Evolutionary conservation across 2,329 filamentous ascomycete genomes (phyloP).

Genomic region (Cercospora sp.): DNA sequence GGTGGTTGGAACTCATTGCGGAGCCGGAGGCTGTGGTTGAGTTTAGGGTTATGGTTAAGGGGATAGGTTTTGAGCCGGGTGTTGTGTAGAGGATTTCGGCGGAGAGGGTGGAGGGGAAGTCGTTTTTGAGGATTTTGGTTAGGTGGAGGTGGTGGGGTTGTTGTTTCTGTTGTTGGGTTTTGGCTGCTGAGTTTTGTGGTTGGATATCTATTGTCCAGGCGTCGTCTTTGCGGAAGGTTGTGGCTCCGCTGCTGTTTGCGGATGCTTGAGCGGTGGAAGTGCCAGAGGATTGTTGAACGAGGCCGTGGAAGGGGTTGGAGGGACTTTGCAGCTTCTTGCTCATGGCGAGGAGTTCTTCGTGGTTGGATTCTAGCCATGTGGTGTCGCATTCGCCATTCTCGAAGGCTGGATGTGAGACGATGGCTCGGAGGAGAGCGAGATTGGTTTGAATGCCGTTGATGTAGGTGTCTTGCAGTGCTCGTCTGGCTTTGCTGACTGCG

Average conservation of each 20-base stretch:
- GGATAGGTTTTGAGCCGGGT: slow-evolving; percentile 36
- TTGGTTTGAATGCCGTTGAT: slow-evolving; percentile 62
- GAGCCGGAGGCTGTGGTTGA: slow-evolving; percentile 47
- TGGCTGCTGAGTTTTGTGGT: slow-evolving; percentile 11
- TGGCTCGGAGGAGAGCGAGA: slow-evolving; percentile 55
- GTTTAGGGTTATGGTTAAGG: slow-evolving; percentile 47
- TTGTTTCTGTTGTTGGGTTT: not conserved
- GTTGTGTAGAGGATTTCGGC: slow-evolving; percentile 56
- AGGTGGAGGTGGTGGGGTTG: slow-evolving; percentile 55
- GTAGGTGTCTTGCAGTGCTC: slow-evolving; percentile 57
- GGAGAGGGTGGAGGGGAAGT: slow-evolving; percentile 58
- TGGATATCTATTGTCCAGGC: slow-evolving; percentile 30
- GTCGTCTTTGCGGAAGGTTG: slow-evolving; percentile 48
- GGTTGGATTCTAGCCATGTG: slow-evolving; percentile 57
- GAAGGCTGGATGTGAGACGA: slow-evolving; percentile 56
- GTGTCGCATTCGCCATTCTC: slow-evolving; percentile 52
- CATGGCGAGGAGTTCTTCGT: slow-evolving; percentile 43
- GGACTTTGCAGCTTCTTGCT: slow-evolving; percentile 21
- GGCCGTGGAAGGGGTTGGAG: slow-evolving; percentile 30
- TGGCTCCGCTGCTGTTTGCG: slow-evolving; percentile 41
- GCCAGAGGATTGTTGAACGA: slow-evolving; percentile 23
- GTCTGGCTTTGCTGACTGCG: slow-evolving; percentile 54
- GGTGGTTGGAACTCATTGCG: slow-evolving; percentile 43
- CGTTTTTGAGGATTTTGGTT: slow-evolving; percentile 57
- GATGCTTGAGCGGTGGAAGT: slow-evolving; percentile 35